These are phyloP conservation scores for Crithidia brevicula DNA, from an alignment of 208 protist genomes.

Conservation along the genomic window DNA sequence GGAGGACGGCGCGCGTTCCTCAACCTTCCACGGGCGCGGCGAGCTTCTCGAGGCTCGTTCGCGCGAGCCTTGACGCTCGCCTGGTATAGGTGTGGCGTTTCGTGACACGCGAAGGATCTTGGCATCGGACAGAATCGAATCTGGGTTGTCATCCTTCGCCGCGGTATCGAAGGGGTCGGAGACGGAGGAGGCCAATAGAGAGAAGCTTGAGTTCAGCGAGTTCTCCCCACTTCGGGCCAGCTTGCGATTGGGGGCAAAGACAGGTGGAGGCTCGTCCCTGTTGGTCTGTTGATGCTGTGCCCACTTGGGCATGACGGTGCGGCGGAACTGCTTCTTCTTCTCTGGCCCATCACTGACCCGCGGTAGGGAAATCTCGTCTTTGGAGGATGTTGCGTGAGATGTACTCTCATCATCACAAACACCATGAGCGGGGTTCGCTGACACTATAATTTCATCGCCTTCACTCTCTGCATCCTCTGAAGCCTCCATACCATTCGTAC, in stretches of 20 bases:
- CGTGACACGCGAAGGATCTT: neutral
- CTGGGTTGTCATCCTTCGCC: neutral
- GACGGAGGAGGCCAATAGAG: neutral
- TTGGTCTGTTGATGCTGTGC: neutral
- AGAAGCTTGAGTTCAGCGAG: neutral
- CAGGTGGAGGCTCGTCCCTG: neutral
- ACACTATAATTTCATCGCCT: neutral
- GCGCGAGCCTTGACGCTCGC: too few relatives aligned
- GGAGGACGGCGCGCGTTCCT: neutral
- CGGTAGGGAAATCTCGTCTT: neutral
- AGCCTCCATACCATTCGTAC: too few relatives aligned
- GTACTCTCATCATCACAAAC: too few relatives aligned
- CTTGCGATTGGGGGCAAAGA: neutral
- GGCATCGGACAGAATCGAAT: neutral
- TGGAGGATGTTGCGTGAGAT: too few relatives aligned
- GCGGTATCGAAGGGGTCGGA: neutral
- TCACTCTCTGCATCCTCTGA: neutral
- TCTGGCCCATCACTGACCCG: neutral
- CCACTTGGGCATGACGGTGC: neutral
- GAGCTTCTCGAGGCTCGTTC: too few relatives aligned
- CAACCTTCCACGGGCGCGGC: too few relatives aligned
- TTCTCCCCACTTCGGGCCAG: neutral
- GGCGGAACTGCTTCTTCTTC: neutral
- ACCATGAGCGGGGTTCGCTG: too few relatives aligned
- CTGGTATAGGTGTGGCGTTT: neutral